phyloP scores from a whole-genome alignment of 2,329 filamentous ascomycete species.

The Davidsoniella australis region DNA sequence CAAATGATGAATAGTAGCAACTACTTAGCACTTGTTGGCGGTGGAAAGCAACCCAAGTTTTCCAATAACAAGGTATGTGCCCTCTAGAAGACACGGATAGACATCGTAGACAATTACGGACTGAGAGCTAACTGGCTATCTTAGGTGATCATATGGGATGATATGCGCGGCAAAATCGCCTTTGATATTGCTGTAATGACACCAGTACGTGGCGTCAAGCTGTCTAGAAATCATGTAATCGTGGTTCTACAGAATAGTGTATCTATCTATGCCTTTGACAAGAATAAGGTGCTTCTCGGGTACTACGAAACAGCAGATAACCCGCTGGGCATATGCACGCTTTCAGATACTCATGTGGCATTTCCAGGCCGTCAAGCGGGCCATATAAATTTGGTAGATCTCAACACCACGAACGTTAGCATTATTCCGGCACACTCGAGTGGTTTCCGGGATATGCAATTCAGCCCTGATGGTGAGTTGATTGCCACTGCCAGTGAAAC shows the following conservation, averaged over 20 bases:
- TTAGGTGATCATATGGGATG: slow-evolving; percentile 80
- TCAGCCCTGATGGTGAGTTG: slow-evolving; percentile 65
- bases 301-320: slow-evolving; percentile 81
- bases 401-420: slow-evolving; percentile 64
- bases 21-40: slow-evolving; percentile 78
- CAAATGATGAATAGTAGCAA: slow-evolving; percentile 79
- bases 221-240: slow-evolving; percentile 60
- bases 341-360: slow-evolving; percentile 56
- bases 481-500: slow-evolving; percentile 82
- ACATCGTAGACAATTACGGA: not conserved
- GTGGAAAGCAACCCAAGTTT: slow-evolving; percentile 70
- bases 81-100: not conserved
- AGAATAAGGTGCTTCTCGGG: slow-evolving; percentile 50
- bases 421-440: slow-evolving; percentile 85
- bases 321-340: slow-evolving; percentile 58
- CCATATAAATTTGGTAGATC: slow-evolving; percentile 75
- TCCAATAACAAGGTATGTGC: slow-evolving; percentile 59
- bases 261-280: slow-evolving; percentile 63
- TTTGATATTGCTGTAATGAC: slow-evolving; percentile 70
- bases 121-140: not conserved
- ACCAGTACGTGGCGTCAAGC: slow-evolving; percentile 60
- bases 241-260: slow-evolving; percentile 70
- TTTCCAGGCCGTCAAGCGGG: slow-evolving; percentile 79
- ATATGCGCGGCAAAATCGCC: slow-evolving; percentile 53
- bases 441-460: slow-evolving; percentile 56